Evolutionary conservation across 2,329 filamentous ascomycete species (phyloP), one percentile per base, ranked within the genome.

Genomic region (Aspergillus japonicus): DNA sequence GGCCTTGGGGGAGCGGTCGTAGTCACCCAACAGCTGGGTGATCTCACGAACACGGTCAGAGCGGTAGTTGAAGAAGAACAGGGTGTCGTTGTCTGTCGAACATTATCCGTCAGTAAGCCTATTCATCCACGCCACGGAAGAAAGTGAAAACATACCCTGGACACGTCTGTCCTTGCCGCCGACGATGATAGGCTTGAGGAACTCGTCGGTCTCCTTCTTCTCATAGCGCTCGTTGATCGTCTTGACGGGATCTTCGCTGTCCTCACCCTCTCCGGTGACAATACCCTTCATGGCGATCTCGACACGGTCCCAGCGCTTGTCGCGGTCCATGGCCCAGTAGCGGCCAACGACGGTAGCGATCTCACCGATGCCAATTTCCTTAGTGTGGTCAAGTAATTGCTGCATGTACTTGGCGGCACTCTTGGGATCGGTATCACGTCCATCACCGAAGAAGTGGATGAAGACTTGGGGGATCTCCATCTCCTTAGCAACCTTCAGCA

Each of bases 41-140:
- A 99, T 90, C 79, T 99, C 95, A 69, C 95, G 91, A 56, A 94
- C 94, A 77, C 95, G 93, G 77, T 99, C 95, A 59, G 95, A 98
- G 73, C 95, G 92, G 85, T 99, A 99, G 87, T 99, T 99, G 90
- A 99, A 99, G 87, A 98, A 98, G 86, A 98, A 98, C 71, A 98
- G 85, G 56, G 92, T 94, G 75, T 99, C 95, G 67, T 90, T 85
- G 73, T 98, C 92, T 92, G 65, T 24, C 39, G 56, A 51, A 29
- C 4, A 62, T 66, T 51, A 65, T 71, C 59, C 68, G 67, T 54
- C 61, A 31, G 42, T 31, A 23, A 8, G 47, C 5, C 12, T 29
- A 29, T 4, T 11, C 39, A 4, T 31, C 19, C 26, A 29, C 26
- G 26, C 3, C 48, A 5, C n/a, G 24, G n/a, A 24, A 26, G 6